These are phyloP conservation scores for Rhipidocladum racemiflorum DNA, from an alignment of 176 grass and related monocot genomes.

Conservation along the genomic window DNA sequence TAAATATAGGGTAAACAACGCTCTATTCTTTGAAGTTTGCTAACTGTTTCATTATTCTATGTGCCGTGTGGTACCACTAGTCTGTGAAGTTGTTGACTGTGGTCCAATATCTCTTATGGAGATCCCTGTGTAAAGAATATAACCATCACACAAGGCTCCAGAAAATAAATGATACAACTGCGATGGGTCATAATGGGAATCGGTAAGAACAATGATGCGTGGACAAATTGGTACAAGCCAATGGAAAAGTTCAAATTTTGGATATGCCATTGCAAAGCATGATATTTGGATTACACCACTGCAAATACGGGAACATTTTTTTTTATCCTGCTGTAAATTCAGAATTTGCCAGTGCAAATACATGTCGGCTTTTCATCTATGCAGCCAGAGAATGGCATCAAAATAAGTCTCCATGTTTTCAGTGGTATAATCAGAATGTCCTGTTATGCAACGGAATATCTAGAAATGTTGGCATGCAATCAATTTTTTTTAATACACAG, in stretches of 20 bases:
- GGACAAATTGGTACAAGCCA: neutral
- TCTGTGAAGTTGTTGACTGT: neutral
- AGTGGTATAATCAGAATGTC: neutral
- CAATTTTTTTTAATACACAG: neutral
- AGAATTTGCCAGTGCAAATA: conserved; percentile 10
- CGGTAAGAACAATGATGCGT: neutral
- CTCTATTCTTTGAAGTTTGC: neutral
- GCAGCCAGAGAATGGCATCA: neutral
- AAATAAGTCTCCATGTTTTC: neutral
- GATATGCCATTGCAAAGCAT: neutral
- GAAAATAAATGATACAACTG: neutral
- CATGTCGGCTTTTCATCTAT: conserved; percentile 4
- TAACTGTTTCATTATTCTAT: conserved; percentile 12
- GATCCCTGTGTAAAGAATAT: conserved; percentile 16
- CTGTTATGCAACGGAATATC: neutral
- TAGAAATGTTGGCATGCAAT: neutral
- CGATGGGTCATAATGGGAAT: neutral
- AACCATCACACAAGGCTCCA: neutral
- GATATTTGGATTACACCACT: neutral
- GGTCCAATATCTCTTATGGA: conserved; percentile 2
- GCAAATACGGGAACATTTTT: neutral
- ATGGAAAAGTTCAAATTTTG: neutral
- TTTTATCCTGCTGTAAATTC: conserved; percentile 9
- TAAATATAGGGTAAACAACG: conserved; percentile 4
- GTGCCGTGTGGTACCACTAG: neutral